Evolutionary conservation across 1,139 yeast species (phyloP), one percentile per base, ranked within the genome.

Genomic region (Geotrichum cucujoidarum): DNA sequence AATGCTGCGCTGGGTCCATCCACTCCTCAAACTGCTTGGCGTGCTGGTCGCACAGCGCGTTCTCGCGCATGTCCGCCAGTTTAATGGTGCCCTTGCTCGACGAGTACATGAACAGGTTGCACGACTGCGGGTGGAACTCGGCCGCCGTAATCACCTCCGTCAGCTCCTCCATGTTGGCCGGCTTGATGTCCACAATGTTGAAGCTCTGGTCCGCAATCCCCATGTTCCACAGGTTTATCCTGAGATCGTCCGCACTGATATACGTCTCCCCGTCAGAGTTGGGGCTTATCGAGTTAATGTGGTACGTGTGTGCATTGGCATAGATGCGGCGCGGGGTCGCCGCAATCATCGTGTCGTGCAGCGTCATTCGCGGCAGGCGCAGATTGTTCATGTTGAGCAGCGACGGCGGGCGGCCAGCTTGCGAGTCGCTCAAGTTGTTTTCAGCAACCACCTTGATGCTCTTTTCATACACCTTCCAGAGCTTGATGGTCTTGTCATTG

Each of bases 91-190:
- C 99, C 67, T 92, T 92, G 43, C 95, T 85, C 13, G 95, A 85
- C n/a, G 96, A 83, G 70, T 92, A 92, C 94, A 92, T 89, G 67
- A 94, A 92, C 62, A 86, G 73, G 67, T 92, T 92, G 73, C 99
- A 94, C 65, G 84, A 83, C 47, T 73, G 72, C 14, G 99, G 98
- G 67, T 94, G 98, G 71, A 94, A 92, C 66, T 90, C 96, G 2
- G 97, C 95, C 60, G 94, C 80, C n/a, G 99, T 94, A 57, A 94
- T 92, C 47, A 94, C 98, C 68, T 94, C 98, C 13, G 98, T 92
- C 61, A 94, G 77, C 69, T 94, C 99, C 71, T 94, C 99, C 98
- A 94, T 94, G 68, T 90, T 89, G 17, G 92, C 87, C 5, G 99
- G 99, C 68, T 94, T 90, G 61, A 94, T 94, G 68, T 94, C 98